Evolutionary conservation across 2,329 filamentous ascomycete species (phyloP).

Genomic region (Fusarium sp.): DNA sequence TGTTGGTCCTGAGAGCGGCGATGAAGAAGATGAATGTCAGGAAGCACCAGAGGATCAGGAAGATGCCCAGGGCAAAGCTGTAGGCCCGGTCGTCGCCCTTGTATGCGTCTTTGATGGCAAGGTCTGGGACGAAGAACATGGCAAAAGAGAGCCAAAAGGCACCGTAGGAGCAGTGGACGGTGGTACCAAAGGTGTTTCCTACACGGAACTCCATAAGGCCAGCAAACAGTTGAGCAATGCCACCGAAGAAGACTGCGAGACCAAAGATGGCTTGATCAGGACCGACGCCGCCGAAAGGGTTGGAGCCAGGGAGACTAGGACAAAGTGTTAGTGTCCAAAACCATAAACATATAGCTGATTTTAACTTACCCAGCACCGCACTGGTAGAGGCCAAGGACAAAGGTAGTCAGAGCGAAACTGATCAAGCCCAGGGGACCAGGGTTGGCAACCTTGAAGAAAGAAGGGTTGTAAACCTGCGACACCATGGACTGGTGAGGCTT

Average conservation of each 20-base stretch:
- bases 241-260: slow-evolving; percentile 68
- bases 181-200: slow-evolving; percentile 75
- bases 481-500: slow-evolving; percentile 54
- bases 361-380: slow-evolving; percentile 64
- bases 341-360: neutral
- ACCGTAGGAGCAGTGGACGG: slow-evolving; percentile 72
- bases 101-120: slow-evolving; percentile 66
- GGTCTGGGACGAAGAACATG: slow-evolving; percentile 67
- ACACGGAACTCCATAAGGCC: slow-evolving; percentile 70
- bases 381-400: slow-evolving; percentile 67
- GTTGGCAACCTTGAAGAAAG: slow-evolving; percentile 67
- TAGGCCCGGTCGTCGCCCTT: slow-evolving; percentile 55
- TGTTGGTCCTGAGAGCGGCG: slow-evolving; percentile 70
- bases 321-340: neutral
- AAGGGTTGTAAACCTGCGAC: slow-evolving; percentile 54
- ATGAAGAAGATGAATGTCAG: slow-evolving; percentile 70
- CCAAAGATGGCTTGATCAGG: slow-evolving; percentile 57
- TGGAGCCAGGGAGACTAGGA: slow-evolving; percentile 52
- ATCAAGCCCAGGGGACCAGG: slow-evolving; percentile 73
- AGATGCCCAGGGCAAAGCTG: slow-evolving; percentile 70
- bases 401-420: slow-evolving; percentile 76
- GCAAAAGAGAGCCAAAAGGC: slow-evolving; percentile 74
- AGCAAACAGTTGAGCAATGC: slow-evolving; percentile 76
- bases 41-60: slow-evolving; percentile 72
- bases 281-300: slow-evolving; percentile 53